These are phyloP conservation scores for Beauveria sp. DNA, from an alignment of 2,329 filamentous ascomycete genomes.

Conservation along the genomic window DNA sequence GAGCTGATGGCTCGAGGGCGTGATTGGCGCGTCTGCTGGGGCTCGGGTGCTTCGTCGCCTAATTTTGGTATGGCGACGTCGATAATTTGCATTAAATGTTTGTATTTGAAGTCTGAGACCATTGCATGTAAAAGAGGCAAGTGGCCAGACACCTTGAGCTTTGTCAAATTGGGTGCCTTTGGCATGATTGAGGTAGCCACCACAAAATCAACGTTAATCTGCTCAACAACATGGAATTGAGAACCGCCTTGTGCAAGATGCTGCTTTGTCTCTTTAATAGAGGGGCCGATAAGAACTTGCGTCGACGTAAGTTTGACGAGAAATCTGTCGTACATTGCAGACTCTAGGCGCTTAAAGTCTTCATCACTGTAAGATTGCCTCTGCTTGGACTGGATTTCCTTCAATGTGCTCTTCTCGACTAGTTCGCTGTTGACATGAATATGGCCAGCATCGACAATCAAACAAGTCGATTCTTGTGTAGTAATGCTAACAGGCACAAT, in stretches of 20 bases:
- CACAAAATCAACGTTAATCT: conserved; percentile 94
- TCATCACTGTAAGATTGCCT: conserved; percentile 79
- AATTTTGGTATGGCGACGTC: conserved; percentile 92
- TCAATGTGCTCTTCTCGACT: conserved; percentile 83
- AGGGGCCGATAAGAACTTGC: conserved; percentile 89
- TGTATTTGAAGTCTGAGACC: conserved; percentile 93
- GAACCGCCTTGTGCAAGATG: conserved; percentile 66
- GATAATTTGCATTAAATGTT: conserved; percentile 90
- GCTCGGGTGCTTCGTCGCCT: conserved; percentile 30
- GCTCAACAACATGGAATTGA: conserved; percentile 83
- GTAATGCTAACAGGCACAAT: conserved; percentile 94
- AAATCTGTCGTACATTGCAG: conserved; percentile 97
- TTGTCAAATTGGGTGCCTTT: conserved; percentile 86
- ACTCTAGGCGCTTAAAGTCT: conserved; percentile 81
- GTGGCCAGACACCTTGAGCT: conserved; percentile 84
- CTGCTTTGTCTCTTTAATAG: conserved; percentile 80
- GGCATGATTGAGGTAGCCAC: conserved; percentile 97
- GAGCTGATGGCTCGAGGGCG: conserved; percentile 40
- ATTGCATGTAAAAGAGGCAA: conserved; percentile 87
- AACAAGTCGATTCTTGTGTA: conserved; percentile 68
- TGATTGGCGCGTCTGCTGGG: conserved; percentile 20
- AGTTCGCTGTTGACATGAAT: conserved; percentile 90
- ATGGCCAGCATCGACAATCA: conserved; percentile 94
- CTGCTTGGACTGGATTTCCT: conserved; percentile 86
- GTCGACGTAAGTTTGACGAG: conserved; percentile 88